Evolutionary conservation across 768 basidiomycete species (phyloP).

Genomic region (Naematelia aurantialba): DNA sequence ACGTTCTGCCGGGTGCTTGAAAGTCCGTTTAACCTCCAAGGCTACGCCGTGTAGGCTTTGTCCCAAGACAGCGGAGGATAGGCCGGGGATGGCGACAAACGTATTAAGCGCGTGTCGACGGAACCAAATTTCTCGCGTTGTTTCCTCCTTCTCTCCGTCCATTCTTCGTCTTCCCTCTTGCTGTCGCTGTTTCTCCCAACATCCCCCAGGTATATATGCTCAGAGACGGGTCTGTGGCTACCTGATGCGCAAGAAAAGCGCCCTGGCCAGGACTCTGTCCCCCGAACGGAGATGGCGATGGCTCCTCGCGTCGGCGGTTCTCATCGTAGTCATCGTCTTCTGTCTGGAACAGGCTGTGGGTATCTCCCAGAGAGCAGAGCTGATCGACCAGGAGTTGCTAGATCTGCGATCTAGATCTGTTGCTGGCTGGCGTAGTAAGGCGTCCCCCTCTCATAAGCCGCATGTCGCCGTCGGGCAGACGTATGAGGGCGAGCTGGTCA

Average conservation of each 20-base stretch:
- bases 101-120: neutral
- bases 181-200: too few relatives aligned
- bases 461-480: neutral
- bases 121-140: neutral
- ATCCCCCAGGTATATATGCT: neutral
- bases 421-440: neutral
- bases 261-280: neutral
- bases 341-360: neutral
- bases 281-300: neutral
- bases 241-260: neutral
- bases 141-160: neutral
- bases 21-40: too few relatives aligned
- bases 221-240: neutral
- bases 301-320: neutral
- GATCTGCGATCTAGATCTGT: neutral
- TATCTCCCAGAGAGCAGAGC: neutral
- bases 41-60: too few relatives aligned
- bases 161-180: neutral
- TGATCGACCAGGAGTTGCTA: neutral
- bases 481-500: neutral
- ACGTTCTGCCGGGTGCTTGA: too few relatives aligned
- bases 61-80: too few relatives aligned
- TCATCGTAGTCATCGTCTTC: neutral
- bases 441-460: neutral
- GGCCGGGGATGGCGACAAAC: neutral